Evolutionary conservation across 192 early-diverging fungal genomes (phyloP), one percentile per base, ranked within the genome.

Genomic region (Linnemannia elongata): DNA sequence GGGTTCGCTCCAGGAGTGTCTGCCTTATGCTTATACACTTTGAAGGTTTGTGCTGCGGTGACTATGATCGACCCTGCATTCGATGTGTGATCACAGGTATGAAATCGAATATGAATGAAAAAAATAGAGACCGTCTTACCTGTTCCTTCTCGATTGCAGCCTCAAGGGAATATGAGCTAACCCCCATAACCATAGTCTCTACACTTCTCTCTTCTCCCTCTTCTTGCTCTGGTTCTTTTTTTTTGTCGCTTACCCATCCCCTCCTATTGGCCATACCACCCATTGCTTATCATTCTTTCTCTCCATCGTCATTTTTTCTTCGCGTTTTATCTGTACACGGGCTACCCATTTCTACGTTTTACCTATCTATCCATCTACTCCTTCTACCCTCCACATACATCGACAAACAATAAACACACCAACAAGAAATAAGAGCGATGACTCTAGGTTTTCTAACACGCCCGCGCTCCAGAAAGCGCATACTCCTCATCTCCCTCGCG

Each of bases 401-500:
- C 8, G 17, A 57, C n/a, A n/a, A n/a, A n/a, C 6, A 27, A n/a
- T 24, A 27, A 57, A 27, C 55, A 27, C 27, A 27, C n/a, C 0
- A 57, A 57, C n/a, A 20, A 54, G n/a, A 45, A 69, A 39, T 30
- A 39, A 8, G 38, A 5, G 39, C 3, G 9, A 81, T 81, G 79
- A 33, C 55, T 22, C 39, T 70, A 35, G 74, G 69, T 30, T 71
- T 74, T 18, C 42, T 84, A 15, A 47, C 60, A 3, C 71, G 82
- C 3, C 72, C 82, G 36, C 76, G 82, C 27, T 84, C 82, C 44
- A 78, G 57, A 47, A 84, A 74, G 63, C 77, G 82, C 18, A 74
- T 38, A 6, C 22, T 75, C 4, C 55, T 78, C 45, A 63, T 79
- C 17, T 68, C 63, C 0, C 38, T 72, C 47, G 30, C 78, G 8